Conservation (phyloP, 306 rosid species). For the Argentina anserina region DNA sequence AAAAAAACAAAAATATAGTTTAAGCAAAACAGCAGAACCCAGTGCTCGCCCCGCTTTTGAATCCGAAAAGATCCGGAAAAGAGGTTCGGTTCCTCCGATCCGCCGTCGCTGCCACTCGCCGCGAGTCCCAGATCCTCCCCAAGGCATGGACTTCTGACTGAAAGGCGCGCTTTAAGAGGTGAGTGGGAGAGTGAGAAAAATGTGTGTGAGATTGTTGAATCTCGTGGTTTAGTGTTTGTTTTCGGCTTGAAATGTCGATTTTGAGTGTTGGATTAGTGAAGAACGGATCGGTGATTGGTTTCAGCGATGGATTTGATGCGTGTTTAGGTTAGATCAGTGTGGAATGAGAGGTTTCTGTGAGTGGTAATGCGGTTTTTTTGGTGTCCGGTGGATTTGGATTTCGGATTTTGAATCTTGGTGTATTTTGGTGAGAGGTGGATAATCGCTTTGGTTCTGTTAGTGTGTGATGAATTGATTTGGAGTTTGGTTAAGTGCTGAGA, state of each 20-base stretch:
- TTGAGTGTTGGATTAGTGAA: not conserved
- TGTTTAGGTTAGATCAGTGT: slow-evolving; percentile 37
- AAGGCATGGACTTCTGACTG: slow-evolving; percentile 44
- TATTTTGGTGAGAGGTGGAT: not conserved
- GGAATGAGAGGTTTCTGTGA: slow-evolving; percentile 1
- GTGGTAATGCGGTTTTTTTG: slow-evolving; percentile 21
- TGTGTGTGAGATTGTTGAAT: slow-evolving; percentile 19
- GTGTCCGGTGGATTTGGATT: not conserved
- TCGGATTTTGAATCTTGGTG: slow-evolving; percentile 3
- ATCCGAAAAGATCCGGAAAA: slow-evolving; percentile 45
- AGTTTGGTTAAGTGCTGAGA: slow-evolving; percentile 14
- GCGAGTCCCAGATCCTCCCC: slow-evolving; percentile 44
- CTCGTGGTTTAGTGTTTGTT: slow-evolving; percentile 5
- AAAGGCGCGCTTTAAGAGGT: slow-evolving; percentile 36
- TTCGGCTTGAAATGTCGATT: not conserved
- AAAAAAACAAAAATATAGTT: not conserved
- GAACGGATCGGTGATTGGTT: slow-evolving; percentile 16
- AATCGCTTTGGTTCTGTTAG: slow-evolving; percentile 9
- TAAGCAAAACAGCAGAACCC: not conserved
- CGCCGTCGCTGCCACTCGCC: slow-evolving; percentile 20
- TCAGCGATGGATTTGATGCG: slow-evolving; percentile 26
- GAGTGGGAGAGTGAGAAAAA: slow-evolving; percentile 1
- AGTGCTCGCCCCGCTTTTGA: slow-evolving; percentile 32
- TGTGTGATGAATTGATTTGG: not conserved
- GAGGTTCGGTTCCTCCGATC: slow-evolving; percentile 58